Percentiles rank a stretch among this genome's conserved stretches.
Conservation (phyloP, 2,329 filamentous ascomycete species). For the Chrysoporthe cubensis region DNA sequence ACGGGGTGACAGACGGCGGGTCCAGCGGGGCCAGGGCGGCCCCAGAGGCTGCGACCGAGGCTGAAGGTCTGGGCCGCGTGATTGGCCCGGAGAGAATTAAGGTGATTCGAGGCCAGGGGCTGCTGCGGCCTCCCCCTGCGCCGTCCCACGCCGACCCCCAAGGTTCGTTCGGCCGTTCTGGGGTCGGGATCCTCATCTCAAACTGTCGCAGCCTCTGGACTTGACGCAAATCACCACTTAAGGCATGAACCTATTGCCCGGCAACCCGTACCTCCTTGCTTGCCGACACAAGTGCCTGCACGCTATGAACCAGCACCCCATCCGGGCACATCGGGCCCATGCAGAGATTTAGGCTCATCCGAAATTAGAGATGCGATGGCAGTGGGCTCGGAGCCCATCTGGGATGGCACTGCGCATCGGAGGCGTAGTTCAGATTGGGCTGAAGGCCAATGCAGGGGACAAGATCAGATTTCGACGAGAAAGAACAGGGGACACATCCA, state of each 20-base stretch:
- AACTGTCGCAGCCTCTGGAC: conserved; percentile 33
- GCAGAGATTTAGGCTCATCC: too few relatives aligned
- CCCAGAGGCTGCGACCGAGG: background rate
- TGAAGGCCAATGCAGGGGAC: too few relatives aligned
- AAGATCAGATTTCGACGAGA: too few relatives aligned
- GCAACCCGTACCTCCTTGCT: background rate
- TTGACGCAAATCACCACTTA: conserved; percentile 31
- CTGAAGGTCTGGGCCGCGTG: background rate
- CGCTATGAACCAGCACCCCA: background rate
- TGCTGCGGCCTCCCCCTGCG: background rate
- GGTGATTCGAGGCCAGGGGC: conserved; percentile 9
- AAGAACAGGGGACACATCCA: too few relatives aligned
- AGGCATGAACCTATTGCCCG: conserved; percentile 30
- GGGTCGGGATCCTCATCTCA: conserved; percentile 31
- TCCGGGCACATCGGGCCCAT: too few relatives aligned
- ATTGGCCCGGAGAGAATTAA: conserved; percentile 25
- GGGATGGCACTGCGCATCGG: too few relatives aligned
- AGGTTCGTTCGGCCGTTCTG: background rate
- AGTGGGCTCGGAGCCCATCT: too few relatives aligned
- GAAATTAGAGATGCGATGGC: too few relatives aligned
- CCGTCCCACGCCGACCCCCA: background rate
- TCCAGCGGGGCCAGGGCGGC: background rate
- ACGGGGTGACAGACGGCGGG: conserved; percentile 8
- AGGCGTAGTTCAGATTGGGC: too few relatives aligned
- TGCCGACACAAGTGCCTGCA: background rate